Evolutionary conservation across 371 early-diverging fungal species (phyloP), one percentile per base, ranked within the genome.

Genomic region (Mortierella sp.): DNA sequence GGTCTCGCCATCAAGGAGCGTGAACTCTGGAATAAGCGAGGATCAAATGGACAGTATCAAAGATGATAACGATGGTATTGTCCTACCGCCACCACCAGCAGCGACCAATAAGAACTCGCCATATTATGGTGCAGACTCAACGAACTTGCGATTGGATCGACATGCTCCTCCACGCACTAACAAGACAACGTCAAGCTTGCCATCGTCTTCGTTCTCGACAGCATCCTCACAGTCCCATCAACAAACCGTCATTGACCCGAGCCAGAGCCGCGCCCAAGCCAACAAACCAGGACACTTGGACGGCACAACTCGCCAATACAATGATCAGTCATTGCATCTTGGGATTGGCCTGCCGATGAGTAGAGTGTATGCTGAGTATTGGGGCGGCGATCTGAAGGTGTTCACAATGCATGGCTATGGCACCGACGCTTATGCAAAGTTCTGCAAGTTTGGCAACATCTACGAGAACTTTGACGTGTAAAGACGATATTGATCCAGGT

Each of bases 301-400:
- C 39, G 22, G 47, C 43, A 56, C 43, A 31, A 6, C 41, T 14
- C 51, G 41, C 17, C 43, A 54, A n/a, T 13, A 65, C n/a, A 50
- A 74, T 41, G 58, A 62, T 21, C 57, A 63, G 45, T 58, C 68
- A 25, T 51, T 86, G 60, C 84, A 89, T 47, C 76, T 95, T 49
- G 97, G 97, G 7, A 86, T 97, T 54, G 96, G 96, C 0, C 77
- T 95, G 63, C 93, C 94, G 0, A 90, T 97, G 92, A 86, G 90
- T 46, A 80, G 89, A 39, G 91, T 93, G 16, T 96, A 92, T 76
- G 92, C 94, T 22, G 90, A 93, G 80, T 94, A 91, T 62, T 93
- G 93, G 94, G 92, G 92, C 21, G 93, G 93, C 22, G 83, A 83
- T 44, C 79, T 97, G 27, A 85, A 85, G 31, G 79, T 95, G 16